Conservation (phyloP, 352 stramenopile genomes). For the Phytophthora fragariaefolia region DNA sequence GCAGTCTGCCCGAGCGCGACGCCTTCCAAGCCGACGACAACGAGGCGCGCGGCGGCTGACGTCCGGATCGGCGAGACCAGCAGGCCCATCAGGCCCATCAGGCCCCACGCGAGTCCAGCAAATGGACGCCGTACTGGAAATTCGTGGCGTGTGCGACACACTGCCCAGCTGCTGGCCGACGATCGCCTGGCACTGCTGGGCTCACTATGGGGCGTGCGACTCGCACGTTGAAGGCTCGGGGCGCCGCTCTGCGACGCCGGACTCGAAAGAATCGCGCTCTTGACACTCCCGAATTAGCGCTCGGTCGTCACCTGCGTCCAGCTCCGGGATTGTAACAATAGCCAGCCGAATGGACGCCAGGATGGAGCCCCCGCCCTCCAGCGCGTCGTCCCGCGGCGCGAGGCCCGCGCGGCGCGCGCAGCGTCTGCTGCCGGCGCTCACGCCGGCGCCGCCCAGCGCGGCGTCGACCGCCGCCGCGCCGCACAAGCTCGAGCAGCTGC, state of each 20-base stretch:
- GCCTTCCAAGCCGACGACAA: too few relatives aligned
- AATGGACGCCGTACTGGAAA: too few relatives aligned
- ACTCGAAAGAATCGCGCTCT: neutral
- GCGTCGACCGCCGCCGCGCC: conserved; percentile 6
- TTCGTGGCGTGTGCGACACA: conserved; percentile 1
- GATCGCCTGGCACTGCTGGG: neutral
- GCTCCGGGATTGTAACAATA: conserved; percentile 11
- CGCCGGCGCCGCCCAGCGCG: conserved; percentile 28
- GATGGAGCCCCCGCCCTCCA: conserved; percentile 20
- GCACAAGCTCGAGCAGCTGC: conserved; percentile 23
- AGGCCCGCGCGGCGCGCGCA: conserved; percentile 20
- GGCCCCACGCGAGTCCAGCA: too few relatives aligned
- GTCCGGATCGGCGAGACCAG: too few relatives aligned
- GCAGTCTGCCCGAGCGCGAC: too few relatives aligned
- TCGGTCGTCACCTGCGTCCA: conserved; percentile 13
- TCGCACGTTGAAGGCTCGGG: conserved; percentile 17
- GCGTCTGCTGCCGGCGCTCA: conserved; percentile 31
- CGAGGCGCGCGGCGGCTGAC: too few relatives aligned
- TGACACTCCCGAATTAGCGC: conserved; percentile 22
- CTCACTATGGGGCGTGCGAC: neutral
- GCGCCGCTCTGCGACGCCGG: neutral
- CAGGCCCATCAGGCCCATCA: too few relatives aligned
- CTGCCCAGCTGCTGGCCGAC: neutral
- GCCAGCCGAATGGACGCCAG: neutral
- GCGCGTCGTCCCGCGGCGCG: conserved; percentile 1